phyloP scores from a whole-genome alignment of 345 rosid genomes.

The Brassica cretica region DNA sequence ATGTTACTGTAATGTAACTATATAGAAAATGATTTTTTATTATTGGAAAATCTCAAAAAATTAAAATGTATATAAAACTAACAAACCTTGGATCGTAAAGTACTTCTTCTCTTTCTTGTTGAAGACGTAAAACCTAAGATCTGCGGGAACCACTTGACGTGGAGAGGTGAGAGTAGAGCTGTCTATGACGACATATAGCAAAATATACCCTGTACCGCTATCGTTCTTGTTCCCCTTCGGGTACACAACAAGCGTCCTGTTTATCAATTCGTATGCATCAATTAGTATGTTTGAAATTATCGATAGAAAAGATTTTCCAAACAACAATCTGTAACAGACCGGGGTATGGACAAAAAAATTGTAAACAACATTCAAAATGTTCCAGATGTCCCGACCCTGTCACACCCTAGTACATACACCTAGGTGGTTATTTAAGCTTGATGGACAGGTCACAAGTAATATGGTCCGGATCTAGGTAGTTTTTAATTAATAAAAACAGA shows the following conservation, averaged over 20 bases:
- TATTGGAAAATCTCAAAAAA: not conserved
- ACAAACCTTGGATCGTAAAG: not conserved
- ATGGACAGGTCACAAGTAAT: not conserved
- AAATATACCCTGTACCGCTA: not conserved
- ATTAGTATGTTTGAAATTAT: too few species aligned
- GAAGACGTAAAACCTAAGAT: not conserved
- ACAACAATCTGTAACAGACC: not conserved
- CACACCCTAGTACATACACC: not conserved
- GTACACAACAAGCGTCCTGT: not conserved
- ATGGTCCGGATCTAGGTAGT: not conserved
- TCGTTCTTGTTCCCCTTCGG: not conserved
- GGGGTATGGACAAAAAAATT: not conserved
- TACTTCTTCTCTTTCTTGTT: not conserved
- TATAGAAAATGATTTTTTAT: not conserved
- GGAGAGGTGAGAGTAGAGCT: not conserved
- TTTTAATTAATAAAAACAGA: too few species aligned
- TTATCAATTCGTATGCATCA: too few species aligned
- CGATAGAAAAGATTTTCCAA: not conserved
- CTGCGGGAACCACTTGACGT: not conserved
- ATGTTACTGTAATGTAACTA: not conserved
- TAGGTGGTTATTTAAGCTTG: not conserved
- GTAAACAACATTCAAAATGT: too few species aligned
- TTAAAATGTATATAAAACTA: not conserved
- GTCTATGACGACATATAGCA: not conserved
- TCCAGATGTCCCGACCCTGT: too few species aligned